Base-by-base conservation (phyloP, 2,329 filamentous ascomycete genomes). In the Curvularia eragrostidis region DNA sequence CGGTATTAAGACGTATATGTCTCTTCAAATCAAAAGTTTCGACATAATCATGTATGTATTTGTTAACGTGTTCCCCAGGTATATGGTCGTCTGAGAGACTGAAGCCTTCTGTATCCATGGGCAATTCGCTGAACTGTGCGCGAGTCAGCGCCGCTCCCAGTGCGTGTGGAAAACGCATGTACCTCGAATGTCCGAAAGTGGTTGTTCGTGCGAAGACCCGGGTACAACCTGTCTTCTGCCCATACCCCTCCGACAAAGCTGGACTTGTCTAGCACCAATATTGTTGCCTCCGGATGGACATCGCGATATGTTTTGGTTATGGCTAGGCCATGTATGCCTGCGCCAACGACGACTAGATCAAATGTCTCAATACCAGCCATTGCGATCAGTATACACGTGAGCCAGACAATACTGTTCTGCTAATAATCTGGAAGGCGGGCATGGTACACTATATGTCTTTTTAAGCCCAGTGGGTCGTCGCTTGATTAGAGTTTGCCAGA, bases 51-150 rank as follows among this genome's bases (percentile, higher is more conserved):
- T 77, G 77, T 7, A 90, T 74, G 68, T 90, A 90, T 0, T 73
- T 63, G 65, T 88, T 83, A 48, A 89, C 73, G 2, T 84, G 80
- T 1, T 78, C 63, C 0, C 86, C 87, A 0, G 87, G 83, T 47
- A 90, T 85, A 70, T 90, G 87, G 43, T 87, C 73, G 13, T 83
- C 83, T 0, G 71, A 63, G 30, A 65, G 53, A 30, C 68, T 52
- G 39, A 65, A 74, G 0, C 64, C 65, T 26, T 69, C 58, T 5
- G 64, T 66, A 15, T 62, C 64, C 70, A 76, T 71, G 5, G 72
- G 70, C 41, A 71, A 58, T 66, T 78, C 79, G 30, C 71, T 73
- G 43, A 74, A 80, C 67, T 81, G 36, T 41, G 28, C 21, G 13
- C 21, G 19, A 50, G 36, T 50, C 36, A 50, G 48, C 18, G 18